Evolutionary conservation across 2,329 filamentous ascomycete genomes (phyloP).

Genomic region (Thelonectria rubi): DNA sequence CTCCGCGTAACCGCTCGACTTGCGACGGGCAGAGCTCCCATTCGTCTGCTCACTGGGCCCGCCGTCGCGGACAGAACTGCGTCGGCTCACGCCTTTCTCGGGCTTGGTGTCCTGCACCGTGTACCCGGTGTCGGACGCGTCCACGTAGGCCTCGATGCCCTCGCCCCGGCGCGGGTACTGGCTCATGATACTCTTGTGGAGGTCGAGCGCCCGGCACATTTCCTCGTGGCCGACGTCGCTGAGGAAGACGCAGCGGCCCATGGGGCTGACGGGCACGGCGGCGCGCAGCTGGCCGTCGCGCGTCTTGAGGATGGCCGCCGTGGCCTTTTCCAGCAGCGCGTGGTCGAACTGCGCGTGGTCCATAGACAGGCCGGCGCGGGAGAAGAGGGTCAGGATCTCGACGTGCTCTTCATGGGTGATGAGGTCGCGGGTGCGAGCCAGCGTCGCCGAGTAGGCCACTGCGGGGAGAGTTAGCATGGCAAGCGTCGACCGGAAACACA

Average conservation of each 20-base stretch:
- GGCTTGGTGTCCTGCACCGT: conserved; percentile 44
- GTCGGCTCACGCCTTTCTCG: background rate
- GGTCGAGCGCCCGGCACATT: conserved; percentile 66
- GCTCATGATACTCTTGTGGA: conserved; percentile 72
- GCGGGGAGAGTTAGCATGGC: background rate
- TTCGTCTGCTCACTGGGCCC: conserved; percentile 25
- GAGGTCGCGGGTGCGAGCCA: conserved; percentile 70
- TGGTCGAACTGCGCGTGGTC: conserved; percentile 75
- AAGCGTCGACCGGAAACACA: no score
- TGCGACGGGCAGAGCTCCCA: conserved; percentile 16
- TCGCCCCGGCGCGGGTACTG: conserved; percentile 70
- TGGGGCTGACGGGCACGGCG: conserved; percentile 70
- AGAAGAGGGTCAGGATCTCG: conserved; percentile 73
- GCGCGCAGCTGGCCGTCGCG: conserved; percentile 74
- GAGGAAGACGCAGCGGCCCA: conserved; percentile 73
- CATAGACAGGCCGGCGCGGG: conserved; percentile 74
- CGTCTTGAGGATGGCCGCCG: conserved; percentile 75
- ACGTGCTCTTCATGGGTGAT: conserved; percentile 68
- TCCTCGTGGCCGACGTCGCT: conserved; percentile 72
- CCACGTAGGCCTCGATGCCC: conserved; percentile 75
- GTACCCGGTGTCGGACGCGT: conserved; percentile 73
- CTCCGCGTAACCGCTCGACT: conserved; percentile 13
- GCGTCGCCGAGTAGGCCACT: conserved; percentile 75
- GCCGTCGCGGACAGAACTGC: background rate
- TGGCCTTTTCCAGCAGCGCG: conserved; percentile 70